Evolutionary conservation across 345 rosid species (phyloP).

Genomic region (Excoecaria cochinchinensis): DNA sequence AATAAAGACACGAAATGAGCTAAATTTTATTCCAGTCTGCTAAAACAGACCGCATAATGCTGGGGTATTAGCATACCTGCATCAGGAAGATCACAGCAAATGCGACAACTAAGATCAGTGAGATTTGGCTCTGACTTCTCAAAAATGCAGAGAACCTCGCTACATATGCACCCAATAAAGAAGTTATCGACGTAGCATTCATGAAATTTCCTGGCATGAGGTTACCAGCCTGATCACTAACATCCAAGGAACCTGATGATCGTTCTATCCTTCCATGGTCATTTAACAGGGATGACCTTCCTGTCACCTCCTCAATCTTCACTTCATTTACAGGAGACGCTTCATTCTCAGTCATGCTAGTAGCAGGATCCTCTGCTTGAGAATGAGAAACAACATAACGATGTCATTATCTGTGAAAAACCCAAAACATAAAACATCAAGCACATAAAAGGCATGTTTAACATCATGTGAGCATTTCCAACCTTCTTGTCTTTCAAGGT

Average conservation of each 20-base stretch:
- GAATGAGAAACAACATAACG: background rate
- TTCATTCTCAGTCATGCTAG: slow-evolving; percentile 31
- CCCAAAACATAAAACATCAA: background rate
- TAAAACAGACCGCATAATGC: background rate
- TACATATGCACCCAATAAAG: slow-evolving; percentile 35
- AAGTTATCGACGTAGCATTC: slow-evolving; percentile 18
- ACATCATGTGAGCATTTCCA: slow-evolving; percentile 14
- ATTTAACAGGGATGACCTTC: slow-evolving; percentile 29
- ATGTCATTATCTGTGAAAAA: background rate
- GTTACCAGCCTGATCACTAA: slow-evolving; percentile 22
- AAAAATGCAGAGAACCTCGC: slow-evolving; percentile 41
- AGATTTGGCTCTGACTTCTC: slow-evolving; percentile 52
- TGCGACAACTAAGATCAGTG: slow-evolving; percentile 53
- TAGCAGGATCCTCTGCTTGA: slow-evolving; percentile 34
- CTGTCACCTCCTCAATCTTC: slow-evolving; percentile 32
- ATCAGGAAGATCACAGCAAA: slow-evolving; percentile 73
- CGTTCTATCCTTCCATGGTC: slow-evolving; percentile 24
- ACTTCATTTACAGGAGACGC: slow-evolving; percentile 32
- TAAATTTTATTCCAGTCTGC: too few species aligned
- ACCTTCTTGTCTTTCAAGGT: slow-evolving; percentile 61
- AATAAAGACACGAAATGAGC: too few species aligned
- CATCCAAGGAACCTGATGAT: slow-evolving; percentile 27
- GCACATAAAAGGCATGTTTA: background rate
- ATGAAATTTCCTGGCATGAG: slow-evolving; percentile 32
- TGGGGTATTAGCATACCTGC: slow-evolving; percentile 56